Base-by-base conservation (phyloP, 2,329 filamentous ascomycete species). In the Botrytis fragariae region DNA sequence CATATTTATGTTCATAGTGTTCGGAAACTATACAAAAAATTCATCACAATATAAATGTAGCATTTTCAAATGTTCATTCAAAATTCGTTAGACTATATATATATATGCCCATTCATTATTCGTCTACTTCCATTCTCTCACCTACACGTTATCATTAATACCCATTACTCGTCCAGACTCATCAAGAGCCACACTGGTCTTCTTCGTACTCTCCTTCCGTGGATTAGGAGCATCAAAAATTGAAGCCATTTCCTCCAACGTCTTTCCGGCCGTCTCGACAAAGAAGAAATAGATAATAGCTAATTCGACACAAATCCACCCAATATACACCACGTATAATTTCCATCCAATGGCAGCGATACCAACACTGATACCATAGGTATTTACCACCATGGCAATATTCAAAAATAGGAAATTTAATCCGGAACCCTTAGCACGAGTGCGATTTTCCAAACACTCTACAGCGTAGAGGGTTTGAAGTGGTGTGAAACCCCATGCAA, bases 381-480 rank as follows among this genome's bases (percentile, higher is more conserved):
- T 79, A 18, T 81, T 79, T 20, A 83, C 84, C 60, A 83, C 83
- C 75, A 83, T 78, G 68, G 81, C 81, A 77, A 87, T 71, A 37
- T 78, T 78, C 10, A 77, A 60, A 72, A 79, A 79, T 0, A 79
- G 68, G 54, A 79, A 78, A 59, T 84, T 83, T 37, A 87, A 76
- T 12, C 84, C 80, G n/a, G 83, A 79, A 84, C 85, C 85, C 75
- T 86, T 86, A 3, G 85, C 85, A 25, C 85, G 80, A 0, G 80
- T 83, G 73, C 85, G 83, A 73, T 85, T 86, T 9, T 83, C 81
- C 25, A 86, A 79, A 76, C 83, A 85, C 75, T 86, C 85, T n/a
- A 86, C 84, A 0, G 84, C 83, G 75, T 86, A 86, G 4, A 86
- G 76, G 20, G 83, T 83, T 76, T 85, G 84, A 29, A 86, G 78